phyloP scores from a whole-genome alignment of 768 basidiomycete species.

The Dioszegia hungarica region DNA sequence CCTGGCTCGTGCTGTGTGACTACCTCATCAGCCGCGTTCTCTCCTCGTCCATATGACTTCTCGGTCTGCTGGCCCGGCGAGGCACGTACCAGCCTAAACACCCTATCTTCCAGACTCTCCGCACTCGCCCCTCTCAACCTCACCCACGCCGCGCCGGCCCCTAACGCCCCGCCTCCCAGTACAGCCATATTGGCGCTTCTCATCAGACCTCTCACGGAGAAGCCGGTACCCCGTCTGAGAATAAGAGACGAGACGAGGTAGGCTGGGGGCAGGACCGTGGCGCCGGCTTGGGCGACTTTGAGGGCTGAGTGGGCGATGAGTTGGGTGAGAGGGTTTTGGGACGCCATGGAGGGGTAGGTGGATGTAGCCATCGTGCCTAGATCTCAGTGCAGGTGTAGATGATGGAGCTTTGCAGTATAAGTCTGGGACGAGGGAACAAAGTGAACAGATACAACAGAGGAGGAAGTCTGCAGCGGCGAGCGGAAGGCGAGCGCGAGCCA shows the following conservation, averaged over 20 bases:
- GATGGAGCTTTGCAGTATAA: no score
- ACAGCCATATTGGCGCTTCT: conserved; percentile 10
- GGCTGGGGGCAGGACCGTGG: conserved; percentile 36
- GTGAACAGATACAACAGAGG: no score
- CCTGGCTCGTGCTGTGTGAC: conserved; percentile 27
- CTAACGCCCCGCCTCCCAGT: conserved; percentile 22
- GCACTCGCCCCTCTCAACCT: conserved; percentile 26
- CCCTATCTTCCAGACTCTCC: conserved; percentile 28
- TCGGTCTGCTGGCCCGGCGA: background rate
- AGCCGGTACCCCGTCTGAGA: conserved; percentile 15
- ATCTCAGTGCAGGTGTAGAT: background rate
- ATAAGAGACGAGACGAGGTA: conserved; percentile 33
- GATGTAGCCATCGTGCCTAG: conserved; percentile 20
- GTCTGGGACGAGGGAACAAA: no score
- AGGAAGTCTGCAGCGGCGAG: no score
- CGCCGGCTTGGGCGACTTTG: conserved; percentile 37
- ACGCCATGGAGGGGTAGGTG: conserved; percentile 16
- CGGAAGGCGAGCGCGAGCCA: background rate
- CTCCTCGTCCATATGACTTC: no score
- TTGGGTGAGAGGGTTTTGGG: conserved; percentile 25
- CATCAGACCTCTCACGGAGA: conserved; percentile 35
- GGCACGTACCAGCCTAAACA: conserved; percentile 32
- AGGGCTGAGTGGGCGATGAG: conserved; percentile 38
- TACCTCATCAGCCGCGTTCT: conserved; percentile 6
- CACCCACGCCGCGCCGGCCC: conserved; percentile 22